These are phyloP conservation scores for Cryptococcus neoformans DNA, from an alignment of 1,284 basidiomycete species.

Conservation along the genomic window DNA sequence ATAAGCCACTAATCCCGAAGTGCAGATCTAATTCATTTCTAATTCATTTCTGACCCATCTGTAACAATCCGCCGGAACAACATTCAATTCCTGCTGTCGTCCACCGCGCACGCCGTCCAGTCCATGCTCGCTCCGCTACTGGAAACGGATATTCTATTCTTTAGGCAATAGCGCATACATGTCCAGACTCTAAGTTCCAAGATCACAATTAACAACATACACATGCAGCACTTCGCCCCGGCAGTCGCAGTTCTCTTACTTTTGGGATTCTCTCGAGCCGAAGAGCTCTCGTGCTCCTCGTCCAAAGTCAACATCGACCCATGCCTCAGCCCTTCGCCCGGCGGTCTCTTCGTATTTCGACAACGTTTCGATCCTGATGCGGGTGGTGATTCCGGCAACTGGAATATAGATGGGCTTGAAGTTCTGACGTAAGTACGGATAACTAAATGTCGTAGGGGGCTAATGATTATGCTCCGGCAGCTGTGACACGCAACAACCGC, in stretches of 20 bases:
- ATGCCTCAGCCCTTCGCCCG: constrained; percentile 39
- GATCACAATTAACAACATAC: no score
- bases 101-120: no score
- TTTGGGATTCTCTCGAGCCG: neutral
- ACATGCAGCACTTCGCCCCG: no score
- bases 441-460: neutral
- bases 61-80: no score
- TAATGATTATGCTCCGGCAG: constrained; percentile 6
- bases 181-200: no score
- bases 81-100: no score
- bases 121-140: no score
- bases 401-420: constrained; percentile 46
- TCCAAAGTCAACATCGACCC: constrained; percentile 19
- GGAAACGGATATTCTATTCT: no score
- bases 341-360: constrained; percentile 42
- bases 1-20: no score
- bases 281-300: constrained; percentile 30
- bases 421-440: constrained; percentile 35
- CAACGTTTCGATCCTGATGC: constrained; percentile 46
- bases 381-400: constrained; percentile 37
- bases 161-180: no score
- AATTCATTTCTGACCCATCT: no score
- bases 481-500: constrained; percentile 15
- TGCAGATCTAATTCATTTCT: no score
- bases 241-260: neutral